Base-by-base conservation (phyloP, 1,284 basidiomycete genomes). In the Trichosporon faecale region DNA sequence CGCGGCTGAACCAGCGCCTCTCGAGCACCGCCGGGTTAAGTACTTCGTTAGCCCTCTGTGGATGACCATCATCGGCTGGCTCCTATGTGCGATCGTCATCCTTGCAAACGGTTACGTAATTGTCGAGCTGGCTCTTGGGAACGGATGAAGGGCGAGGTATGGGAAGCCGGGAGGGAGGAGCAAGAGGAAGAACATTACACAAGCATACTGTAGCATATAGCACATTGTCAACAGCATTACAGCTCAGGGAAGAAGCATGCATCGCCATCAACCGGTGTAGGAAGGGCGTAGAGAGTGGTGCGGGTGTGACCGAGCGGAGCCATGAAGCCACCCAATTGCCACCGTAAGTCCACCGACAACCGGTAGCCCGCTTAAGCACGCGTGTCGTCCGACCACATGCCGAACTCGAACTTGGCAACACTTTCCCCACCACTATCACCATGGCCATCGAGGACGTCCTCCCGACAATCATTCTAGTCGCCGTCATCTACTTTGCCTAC, bases 1-100 rank as follows among this genome's bases (percentile, higher is more conserved):
- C 16, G 40, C 37, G 3, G 8, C 27, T 9, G 25, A 63, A n/a
- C 11, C 63, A 4, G 63, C 33, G n/a, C 63, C 63, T 33, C 27
- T 31, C 3, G 21, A 18, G 4, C 60, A 33, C 18, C 60, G 60
- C 29, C 60, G 33, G 2, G 33, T 57, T 35, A 76, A 78, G 66
- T 76, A 72, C 29, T 93, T 88, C 74, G 89, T 88, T 73, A 91
- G 87, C 70, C 87, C 88, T 16, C 86, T 85, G 83, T 75, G 89
- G 69, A 82, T 87, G 63, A 88, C 85, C 29, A 73, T 73, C 3
- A 67, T 91, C 21, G 91, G 90, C 3, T 88, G 85, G 73, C n/a
- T 85, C 16, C 68, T 52, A 8, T 52, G 49, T 12, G 49, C 49
- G 3, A 18, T 52, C 9, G 21, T 52, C 5, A 52, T 52, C 21